These are phyloP conservation scores for Cladophialophora carrionii DNA, from an alignment of 2,329 filamentous ascomycete genomes.

Conservation along the genomic window DNA sequence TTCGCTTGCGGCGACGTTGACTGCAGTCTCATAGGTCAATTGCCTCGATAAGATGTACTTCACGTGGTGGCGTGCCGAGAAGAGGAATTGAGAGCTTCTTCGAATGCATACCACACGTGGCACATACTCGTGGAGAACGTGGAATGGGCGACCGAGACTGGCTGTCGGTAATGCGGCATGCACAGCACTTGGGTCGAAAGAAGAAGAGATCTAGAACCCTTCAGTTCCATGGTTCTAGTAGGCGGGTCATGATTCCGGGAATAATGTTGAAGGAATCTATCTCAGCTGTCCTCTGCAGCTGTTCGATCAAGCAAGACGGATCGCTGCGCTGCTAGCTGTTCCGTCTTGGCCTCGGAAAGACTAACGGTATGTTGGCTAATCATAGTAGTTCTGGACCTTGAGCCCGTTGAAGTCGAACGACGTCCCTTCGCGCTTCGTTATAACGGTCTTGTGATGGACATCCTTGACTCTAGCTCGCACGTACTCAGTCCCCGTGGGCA, in stretches of 20 bases:
- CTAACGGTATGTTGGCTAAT: not conserved
- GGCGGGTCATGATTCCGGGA: not conserved
- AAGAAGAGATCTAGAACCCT: not conserved
- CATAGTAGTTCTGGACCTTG: conserved; percentile 47
- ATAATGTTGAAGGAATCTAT: not conserved
- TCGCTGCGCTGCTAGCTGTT: not conserved
- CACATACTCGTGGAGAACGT: conserved; percentile 1
- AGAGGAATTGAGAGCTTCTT: not conserved
- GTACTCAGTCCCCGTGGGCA: conserved; percentile 51
- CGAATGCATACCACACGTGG: conserved; percentile 19
- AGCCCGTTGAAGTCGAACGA: conserved; percentile 51
- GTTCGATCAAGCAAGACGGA: not conserved
- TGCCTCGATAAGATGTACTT: conserved; percentile 6
- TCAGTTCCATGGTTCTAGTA: not conserved
- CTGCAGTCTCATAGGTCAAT: conserved; percentile 1
- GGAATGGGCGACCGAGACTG: not conserved
- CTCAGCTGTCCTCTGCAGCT: not conserved
- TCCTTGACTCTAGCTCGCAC: conserved; percentile 54
- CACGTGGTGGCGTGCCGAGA: not conserved
- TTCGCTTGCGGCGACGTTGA: conserved; percentile 11
- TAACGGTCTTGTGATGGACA: conserved; percentile 52
- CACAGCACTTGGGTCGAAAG: not conserved
- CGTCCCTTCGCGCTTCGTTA: conserved; percentile 51
- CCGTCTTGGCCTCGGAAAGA: not conserved
- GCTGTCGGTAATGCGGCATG: not conserved